A percentile compares a stretch with the other conserved stretches of the same genome.
Conservation (phyloP, 148 eudicot species). For the Rhododendron vialii region DNA sequence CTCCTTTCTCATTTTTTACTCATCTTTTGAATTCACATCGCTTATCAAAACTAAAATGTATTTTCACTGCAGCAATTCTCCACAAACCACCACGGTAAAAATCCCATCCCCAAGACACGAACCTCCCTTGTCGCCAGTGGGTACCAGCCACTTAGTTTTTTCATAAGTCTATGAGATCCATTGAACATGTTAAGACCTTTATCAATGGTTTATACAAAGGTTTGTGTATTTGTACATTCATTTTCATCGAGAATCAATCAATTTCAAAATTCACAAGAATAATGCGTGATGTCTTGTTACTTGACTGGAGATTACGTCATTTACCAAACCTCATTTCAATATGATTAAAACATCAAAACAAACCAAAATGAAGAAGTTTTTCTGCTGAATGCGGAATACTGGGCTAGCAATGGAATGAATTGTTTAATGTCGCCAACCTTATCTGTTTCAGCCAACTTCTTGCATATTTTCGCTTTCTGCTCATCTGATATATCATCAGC, state of each 20-base stretch:
- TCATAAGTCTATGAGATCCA: background rate
- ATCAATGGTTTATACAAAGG: background rate
- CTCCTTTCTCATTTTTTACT: background rate
- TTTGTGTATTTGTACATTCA: background rate
- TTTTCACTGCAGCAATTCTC: background rate
- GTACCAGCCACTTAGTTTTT: background rate
- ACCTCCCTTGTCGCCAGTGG: background rate
- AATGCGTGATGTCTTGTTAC: background rate
- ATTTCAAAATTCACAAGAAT: background rate
- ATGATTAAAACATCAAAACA: background rate
- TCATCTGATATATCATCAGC: conserved; percentile 63
- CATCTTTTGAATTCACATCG: background rate
- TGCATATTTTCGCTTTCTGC: conserved; percentile 80
- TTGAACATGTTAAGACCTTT: background rate
- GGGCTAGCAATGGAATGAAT: background rate
- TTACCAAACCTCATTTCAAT: background rate
- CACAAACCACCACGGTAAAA: background rate
- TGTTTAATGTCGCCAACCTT: conserved; percentile 40
- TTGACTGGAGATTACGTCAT: background rate
- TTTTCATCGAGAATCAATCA: background rate
- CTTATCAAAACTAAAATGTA: background rate
- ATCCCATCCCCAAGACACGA: background rate
- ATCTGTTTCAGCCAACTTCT: conserved; percentile 72
- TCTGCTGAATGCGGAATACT: background rate
- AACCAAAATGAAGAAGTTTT: background rate